Evolutionary conservation across 1,139 yeast genomes (phyloP), one percentile per base, ranked within the genome.

Genomic region (Candida neerlandica): DNA sequence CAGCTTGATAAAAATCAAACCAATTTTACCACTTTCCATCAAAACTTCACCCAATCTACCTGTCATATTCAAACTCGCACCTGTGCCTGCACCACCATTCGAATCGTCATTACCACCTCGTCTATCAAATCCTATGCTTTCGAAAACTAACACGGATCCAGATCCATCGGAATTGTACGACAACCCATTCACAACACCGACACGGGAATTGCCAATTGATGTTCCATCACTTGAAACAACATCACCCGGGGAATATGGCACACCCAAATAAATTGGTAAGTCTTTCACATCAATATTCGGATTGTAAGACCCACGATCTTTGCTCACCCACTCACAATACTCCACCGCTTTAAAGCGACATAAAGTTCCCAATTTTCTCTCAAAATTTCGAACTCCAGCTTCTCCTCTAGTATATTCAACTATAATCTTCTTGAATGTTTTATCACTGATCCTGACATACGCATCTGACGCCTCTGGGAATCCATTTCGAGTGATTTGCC

Each of bases 131-230:
- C 87, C 84, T 43, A 89, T 81, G 58, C 92, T 84, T 65, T 91
- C 97, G 66, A 91, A 88, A 19, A 86, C 82, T 47, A 91, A 73
- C 0, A 89, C 84, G 1, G 96, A 87, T 0, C 97, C 97, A 14
- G 89, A 84, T 0, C 97, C 97, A 58, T 89, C 89, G 1, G 92
- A 84, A 70, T 88, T 89, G 65, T 90, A 91, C 0, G 96, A 90
- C 49, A 91, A 73, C 0, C 97, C 97, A 64, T 90, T 89, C n/a
- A 90, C 97, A 11, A 89, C 81, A 1, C 97, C 97, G 55, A 77
- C 78, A 26, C 75, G 73, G 34, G 63, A 57, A 19, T 65, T 51
- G 68, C 70, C 59, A 70, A 81, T 39, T 33, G 59, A 47, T 5
- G 59, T 48, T 4, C 45, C 44, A 35, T 57, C 58, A 40, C 49